Percentiles rank a stretch among this genome's conserved stretches.
Evolutionary conservation across 2,329 filamentous ascomycete species (phyloP).

Genomic region (Colletotrichum tropicale): DNA sequence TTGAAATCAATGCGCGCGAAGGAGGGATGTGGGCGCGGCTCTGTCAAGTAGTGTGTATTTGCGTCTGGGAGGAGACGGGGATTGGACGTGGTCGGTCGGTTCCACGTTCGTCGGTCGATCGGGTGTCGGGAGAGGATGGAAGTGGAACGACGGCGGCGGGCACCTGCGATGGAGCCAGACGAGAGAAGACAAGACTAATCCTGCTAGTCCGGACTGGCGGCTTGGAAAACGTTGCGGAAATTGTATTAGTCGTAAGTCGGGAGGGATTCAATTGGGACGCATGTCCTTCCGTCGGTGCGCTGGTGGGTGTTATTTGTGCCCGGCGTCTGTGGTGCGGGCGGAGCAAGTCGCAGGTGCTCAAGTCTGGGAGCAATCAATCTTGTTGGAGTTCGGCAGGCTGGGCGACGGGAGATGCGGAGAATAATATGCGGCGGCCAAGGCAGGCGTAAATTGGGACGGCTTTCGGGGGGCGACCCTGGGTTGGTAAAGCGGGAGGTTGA

Average conservation of each 20-base stretch:
- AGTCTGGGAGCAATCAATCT: not conserved
- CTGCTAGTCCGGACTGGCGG: not conserved
- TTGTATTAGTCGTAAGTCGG: not conserved
- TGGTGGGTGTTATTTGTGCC: not conserved
- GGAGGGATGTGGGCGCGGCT: not conserved
- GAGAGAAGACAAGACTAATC: not conserved
- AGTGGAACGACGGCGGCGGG: slow-evolving; percentile 9
- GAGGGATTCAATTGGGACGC: not conserved
- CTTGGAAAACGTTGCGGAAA: not conserved
- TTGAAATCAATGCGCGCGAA: not conserved
- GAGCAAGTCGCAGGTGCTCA: not conserved
- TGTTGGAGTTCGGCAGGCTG: not conserved
- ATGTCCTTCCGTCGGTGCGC: not conserved
- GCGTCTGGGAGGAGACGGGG: not conserved
- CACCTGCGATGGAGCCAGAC: not conserved
- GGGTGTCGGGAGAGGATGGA: not conserved
- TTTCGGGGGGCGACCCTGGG: not conserved
- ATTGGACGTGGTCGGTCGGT: slow-evolving; percentile 3
- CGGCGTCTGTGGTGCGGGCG: not conserved
- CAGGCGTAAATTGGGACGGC: not conserved
- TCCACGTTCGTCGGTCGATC: slow-evolving; percentile 3
- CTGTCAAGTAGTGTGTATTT: not conserved
- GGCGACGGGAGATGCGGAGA: not conserved
- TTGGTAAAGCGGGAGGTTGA: not conserved
- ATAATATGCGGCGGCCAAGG: not conserved